A percentile compares a stretch with the other conserved stretches of the same genome.
Conservation (phyloP, 2,329 filamentous ascomycete genomes). For the Fusarium sp. region DNA sequence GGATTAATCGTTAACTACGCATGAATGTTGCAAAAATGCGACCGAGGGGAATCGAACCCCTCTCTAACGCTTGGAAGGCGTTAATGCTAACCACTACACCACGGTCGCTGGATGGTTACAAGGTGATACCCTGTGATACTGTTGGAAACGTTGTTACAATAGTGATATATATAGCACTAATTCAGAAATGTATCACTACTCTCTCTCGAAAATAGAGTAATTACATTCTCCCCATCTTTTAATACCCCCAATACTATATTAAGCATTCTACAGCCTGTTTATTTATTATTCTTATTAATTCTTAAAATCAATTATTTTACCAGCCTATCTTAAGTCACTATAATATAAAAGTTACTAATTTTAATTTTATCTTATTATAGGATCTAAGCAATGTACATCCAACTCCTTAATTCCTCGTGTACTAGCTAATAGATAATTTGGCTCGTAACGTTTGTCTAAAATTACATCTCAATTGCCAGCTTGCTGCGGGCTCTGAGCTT, state of each 20-base stretch:
- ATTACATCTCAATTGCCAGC: constrained; percentile 41
- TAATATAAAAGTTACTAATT: no score
- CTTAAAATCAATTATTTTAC: no score
- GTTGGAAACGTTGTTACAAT: no score
- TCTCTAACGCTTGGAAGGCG: constrained; percentile 40
- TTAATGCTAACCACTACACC: constrained; percentile 41
- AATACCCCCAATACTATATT: no score
- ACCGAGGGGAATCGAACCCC: constrained; percentile 40
- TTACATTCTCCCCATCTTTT: no score
- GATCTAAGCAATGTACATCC: background rate
- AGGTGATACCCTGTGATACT: background rate
- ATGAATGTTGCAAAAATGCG: constrained; percentile 10
- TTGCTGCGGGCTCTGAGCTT: constrained; percentile 43
- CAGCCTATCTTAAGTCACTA: no score
- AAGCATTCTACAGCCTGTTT: no score
- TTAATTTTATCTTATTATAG: background rate
- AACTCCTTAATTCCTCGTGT: background rate
- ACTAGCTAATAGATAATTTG: background rate
- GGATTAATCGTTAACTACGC: no score
- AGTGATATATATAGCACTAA: no score
- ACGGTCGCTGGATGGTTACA: constrained; percentile 20
- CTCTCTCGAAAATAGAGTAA: no score
- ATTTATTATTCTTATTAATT: no score
- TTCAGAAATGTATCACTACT: no score
- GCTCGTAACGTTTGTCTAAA: background rate